These are phyloP conservation scores for Phycomyces blakesleeanus DNA, from an alignment of 192 early-diverging fungal genomes.

Conservation along the genomic window DNA sequence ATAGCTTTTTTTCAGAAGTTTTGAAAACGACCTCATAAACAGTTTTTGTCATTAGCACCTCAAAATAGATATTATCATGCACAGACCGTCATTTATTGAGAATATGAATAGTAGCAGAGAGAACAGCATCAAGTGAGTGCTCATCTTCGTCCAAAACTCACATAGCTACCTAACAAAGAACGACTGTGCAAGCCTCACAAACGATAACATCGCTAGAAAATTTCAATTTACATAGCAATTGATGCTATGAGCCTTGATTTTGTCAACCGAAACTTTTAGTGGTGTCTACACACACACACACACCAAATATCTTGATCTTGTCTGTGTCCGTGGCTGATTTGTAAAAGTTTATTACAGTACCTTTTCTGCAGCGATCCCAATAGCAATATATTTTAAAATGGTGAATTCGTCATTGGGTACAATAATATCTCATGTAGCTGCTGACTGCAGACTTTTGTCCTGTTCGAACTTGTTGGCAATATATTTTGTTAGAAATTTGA, in stretches of 20 bases:
- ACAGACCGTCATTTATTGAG: conserved; percentile 90
- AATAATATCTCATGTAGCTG: conserved; percentile 74
- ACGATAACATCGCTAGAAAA: conserved; percentile 93
- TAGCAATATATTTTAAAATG: conserved; percentile 95
- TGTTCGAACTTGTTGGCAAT: no score
- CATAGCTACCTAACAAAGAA: conserved; percentile 91
- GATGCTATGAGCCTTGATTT: conserved; percentile 95
- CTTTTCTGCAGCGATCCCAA: conserved; percentile 97
- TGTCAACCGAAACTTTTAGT: conserved; percentile 96
- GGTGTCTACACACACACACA: conserved; percentile 91
- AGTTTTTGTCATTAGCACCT: conserved; percentile 96
- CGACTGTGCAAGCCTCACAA: conserved; percentile 95
- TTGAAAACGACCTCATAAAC: conserved; percentile 89
- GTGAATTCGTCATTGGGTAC: conserved; percentile 99
- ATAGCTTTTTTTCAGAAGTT: conserved; percentile 94
- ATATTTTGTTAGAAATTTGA: no score
- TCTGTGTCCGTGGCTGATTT: conserved; percentile 95
- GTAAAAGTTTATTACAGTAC: conserved; percentile 49
- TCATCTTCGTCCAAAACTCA: conserved; percentile 97
- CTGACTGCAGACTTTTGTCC: conserved; percentile 98
- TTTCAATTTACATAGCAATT: conserved; percentile 99
- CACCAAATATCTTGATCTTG: conserved; percentile 99
- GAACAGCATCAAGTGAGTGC: conserved; percentile 92
- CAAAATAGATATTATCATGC: conserved; percentile 91
- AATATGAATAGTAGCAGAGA: conserved; percentile 92